These are phyloP conservation scores for Ceriops zippeliana DNA, from an alignment of 345 rosid species.

Conservation along the genomic window DNA sequence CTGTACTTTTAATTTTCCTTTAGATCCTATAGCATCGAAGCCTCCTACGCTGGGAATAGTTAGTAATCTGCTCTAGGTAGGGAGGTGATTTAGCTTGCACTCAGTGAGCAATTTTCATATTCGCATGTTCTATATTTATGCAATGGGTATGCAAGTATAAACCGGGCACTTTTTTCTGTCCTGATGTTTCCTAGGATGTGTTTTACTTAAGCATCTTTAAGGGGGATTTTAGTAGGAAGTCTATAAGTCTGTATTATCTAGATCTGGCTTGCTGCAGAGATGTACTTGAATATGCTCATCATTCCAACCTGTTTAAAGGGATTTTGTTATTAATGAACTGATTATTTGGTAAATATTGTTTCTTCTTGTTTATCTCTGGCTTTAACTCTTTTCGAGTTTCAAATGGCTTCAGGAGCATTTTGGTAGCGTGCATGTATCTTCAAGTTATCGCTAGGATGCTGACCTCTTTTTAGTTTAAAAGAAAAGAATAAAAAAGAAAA, in stretches of 20 bases:
- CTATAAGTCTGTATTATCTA: constrained; percentile 1
- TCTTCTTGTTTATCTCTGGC: not conserved
- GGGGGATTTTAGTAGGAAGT: constrained; percentile 28
- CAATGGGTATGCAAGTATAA: constrained; percentile 14
- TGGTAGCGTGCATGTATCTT: too few relatives aligned
- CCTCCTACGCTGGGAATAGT: not conserved
- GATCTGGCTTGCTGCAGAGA: constrained; percentile 13
- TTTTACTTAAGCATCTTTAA: constrained; percentile 16
- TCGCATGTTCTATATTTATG: constrained; percentile 8
- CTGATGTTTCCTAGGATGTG: constrained; percentile 29
- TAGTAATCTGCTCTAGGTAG: constrained; percentile 17
- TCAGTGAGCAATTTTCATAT: constrained; percentile 13
- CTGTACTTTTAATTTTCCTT: too few relatives aligned
- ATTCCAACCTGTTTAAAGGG: not conserved
- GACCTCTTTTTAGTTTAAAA: too few relatives aligned
- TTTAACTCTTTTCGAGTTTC: not conserved
- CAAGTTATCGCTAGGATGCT: too few relatives aligned
- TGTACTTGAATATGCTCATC: constrained; percentile 20
- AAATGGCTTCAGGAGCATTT: too few relatives aligned
- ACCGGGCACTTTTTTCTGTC: constrained; percentile 39
- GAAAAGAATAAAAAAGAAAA: too few relatives aligned
- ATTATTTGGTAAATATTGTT: constrained; percentile 7
- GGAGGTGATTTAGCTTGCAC: constrained; percentile 11
- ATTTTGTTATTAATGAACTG: constrained; percentile 2
- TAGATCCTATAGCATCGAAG: too few relatives aligned